These are phyloP conservation scores for Boletales sp. DNA, from an alignment of 768 basidiomycete genomes.

Conservation along the genomic window DNA sequence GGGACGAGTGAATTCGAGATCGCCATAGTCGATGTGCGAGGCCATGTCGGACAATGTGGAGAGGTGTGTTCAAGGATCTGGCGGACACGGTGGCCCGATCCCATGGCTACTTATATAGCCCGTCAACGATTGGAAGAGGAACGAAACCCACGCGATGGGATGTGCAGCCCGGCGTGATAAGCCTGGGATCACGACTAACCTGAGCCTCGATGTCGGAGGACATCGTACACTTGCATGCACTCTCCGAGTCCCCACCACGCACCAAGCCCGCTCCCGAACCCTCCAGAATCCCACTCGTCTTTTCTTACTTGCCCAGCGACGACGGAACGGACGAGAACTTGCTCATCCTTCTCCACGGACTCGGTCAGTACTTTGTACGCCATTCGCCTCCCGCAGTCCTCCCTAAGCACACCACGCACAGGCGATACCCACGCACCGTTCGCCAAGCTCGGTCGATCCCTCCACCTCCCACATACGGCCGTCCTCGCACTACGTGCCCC, in stretches of 20 bases:
- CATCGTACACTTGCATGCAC: constrained; percentile 18
- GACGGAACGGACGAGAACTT: constrained; percentile 88
- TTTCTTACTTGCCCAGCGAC: constrained; percentile 67
- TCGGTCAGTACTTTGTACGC: constrained; percentile 51
- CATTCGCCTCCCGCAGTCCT: background rate
- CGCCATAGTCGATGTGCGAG: constrained; percentile 25
- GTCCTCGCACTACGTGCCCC: constrained; percentile 78
- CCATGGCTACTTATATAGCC: constrained; percentile 3
- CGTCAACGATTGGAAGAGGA: background rate
- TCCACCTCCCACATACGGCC: constrained; percentile 90
- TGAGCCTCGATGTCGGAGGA: constrained; percentile 9
- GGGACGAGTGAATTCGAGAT: constrained; percentile 34
- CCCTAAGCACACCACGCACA: constrained; percentile 25
- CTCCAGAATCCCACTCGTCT: constrained; percentile 49
- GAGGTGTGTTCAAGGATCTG: background rate
- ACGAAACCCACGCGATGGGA: background rate
- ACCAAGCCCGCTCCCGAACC: constrained; percentile 50
- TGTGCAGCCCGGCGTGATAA: background rate
- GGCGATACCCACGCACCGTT: constrained; percentile 85
- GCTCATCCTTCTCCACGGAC: constrained; percentile 78
- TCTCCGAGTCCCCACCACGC: constrained; percentile 19
- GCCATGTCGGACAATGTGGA: constrained; percentile 13
- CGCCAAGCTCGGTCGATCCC: constrained; percentile 60
- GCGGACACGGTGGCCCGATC: background rate
- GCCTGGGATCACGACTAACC: too few species aligned